Base-by-base conservation (phyloP, 1,139 yeast species). In the Yamadazyma buinensis region DNA sequence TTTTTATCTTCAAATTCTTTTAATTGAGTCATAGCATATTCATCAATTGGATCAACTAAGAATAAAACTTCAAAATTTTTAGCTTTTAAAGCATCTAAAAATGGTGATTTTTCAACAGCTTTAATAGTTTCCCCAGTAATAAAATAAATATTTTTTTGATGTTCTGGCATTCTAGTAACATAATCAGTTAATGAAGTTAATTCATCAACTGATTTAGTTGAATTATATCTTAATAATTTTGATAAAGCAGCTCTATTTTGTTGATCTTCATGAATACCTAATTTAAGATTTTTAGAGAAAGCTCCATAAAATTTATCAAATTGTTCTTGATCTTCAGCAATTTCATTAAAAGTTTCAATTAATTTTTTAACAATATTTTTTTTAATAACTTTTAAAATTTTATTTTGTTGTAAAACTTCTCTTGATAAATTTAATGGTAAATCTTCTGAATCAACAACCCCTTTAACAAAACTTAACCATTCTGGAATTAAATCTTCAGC, bases 361-460 rank as follows among this genome's bases (percentile, higher is more conserved):
- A 92, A 77, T 76, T 92, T 92, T 90, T 92, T 94, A 68, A 94
- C 95, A 61, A 94, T 85, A 80, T 94, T 94, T 92, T 94, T 94
- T 78, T 94, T 87, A 66, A 94, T 94, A 51, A 94, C 98, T 84
- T 94, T 94, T 74, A 94, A 81, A 71, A 94, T 94, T 87, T 92
- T 94, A 87, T 94, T 92, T 76, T 94, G 99, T 77, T 94, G 99
- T 65, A 94, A 81, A 87, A 94, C 85, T 77, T 94, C 99, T 86
- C 99, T 92, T 56, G 98, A 94, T 75, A 94, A 80, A 94, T 94
- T 94, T 72, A 94, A 85, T 70, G 99, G 99, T 70, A 94, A 79
- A 72, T 94, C 99, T 77, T 94, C 98, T 55, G 97, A 88, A 75
- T 94, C 99, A 47, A 94, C 99, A 66, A 94, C 98, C 81, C 99